Percentiles rank a stretch among this genome's conserved stretches.
Conservation (phyloP, 108 stramenopile genomes). For the Ochromonas danica region DNA sequence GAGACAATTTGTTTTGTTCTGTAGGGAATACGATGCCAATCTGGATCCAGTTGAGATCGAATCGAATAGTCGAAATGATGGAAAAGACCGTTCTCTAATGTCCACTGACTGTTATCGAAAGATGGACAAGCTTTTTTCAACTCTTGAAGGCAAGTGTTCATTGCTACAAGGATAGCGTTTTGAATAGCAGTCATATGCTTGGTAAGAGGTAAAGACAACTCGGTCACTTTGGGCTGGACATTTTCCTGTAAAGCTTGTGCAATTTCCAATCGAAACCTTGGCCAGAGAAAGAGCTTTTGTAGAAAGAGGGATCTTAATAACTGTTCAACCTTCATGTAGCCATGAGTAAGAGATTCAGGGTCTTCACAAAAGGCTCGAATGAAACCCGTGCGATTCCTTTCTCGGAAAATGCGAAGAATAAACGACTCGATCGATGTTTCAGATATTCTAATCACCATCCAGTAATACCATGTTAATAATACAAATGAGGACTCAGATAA, state of each 20-base stretch:
- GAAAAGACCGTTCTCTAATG: constrained; percentile 83
- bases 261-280: constrained; percentile 80
- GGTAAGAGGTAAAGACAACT: constrained; percentile 77
- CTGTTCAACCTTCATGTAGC: constrained; percentile 84
- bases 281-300: constrained; percentile 81
- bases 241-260: constrained; percentile 67
- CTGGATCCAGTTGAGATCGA: constrained; percentile 82
- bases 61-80: constrained; percentile 75
- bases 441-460: constrained; percentile 46
- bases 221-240: constrained; percentile 70
- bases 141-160: constrained; percentile 81
- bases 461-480: neutral
- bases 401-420: constrained; percentile 83
- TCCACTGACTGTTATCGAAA: constrained; percentile 62
- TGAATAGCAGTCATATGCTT: constrained; percentile 78
- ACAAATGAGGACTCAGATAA: too few relatives aligned
- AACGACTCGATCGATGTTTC: constrained; percentile 92
- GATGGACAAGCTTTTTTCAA: constrained; percentile 62
- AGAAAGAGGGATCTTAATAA: constrained; percentile 75
- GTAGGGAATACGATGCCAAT: constrained; percentile 84
- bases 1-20: constrained; percentile 78
- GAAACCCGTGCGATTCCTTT: constrained; percentile 71
- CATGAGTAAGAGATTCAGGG: constrained; percentile 71
- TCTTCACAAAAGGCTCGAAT: constrained; percentile 90
- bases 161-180: constrained; percentile 71